phyloP scores from a whole-genome alignment of 257 asterid species.

The Mentha longifolia region DNA sequence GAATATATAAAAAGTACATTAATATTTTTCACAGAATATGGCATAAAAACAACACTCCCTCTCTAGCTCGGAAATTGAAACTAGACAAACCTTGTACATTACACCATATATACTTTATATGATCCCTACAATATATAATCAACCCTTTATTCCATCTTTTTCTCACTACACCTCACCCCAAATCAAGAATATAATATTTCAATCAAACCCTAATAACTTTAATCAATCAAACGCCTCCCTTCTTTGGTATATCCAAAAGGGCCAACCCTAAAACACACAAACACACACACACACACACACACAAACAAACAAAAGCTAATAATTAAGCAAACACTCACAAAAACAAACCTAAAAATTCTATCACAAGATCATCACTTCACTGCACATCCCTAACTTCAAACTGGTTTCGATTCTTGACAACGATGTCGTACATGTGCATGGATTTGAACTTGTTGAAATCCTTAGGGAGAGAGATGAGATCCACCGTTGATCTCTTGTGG shows the following conservation, averaged over 20 bases:
- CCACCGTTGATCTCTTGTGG: constrained; percentile 47
- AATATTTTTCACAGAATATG: constrained; percentile 4
- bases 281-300: constrained; percentile 14
- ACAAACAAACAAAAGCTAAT: neutral
- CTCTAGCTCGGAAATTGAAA: neutral
- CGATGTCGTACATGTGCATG: constrained; percentile 59
- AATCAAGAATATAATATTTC: neutral
- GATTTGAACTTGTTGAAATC: constrained; percentile 58
- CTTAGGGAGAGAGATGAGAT: constrained; percentile 56
- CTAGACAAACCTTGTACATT: constrained; percentile 21
- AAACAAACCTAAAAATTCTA: constrained; percentile 10
- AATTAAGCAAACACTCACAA: neutral
- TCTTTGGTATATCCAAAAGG: constrained; percentile 1
- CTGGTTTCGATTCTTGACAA: constrained; percentile 54
- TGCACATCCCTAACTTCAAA: constrained; percentile 49
- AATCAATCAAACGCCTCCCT: neutral
- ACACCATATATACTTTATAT: constrained; percentile 10
- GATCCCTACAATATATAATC: constrained; percentile 20
- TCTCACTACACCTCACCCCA: constrained; percentile 5
- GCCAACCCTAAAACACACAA: neutral
- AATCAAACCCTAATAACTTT: neutral
- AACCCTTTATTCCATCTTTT: constrained; percentile 12
- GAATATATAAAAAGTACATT: constrained; percentile 9
- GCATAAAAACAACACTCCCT: constrained; percentile 12
- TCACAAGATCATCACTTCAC: constrained; percentile 3